A percentile compares a stretch with the other conserved stretches of the same genome.
Conservation (phyloP, 2,329 filamentous ascomycete species). For the Hymenoscyphus occultus region DNA sequence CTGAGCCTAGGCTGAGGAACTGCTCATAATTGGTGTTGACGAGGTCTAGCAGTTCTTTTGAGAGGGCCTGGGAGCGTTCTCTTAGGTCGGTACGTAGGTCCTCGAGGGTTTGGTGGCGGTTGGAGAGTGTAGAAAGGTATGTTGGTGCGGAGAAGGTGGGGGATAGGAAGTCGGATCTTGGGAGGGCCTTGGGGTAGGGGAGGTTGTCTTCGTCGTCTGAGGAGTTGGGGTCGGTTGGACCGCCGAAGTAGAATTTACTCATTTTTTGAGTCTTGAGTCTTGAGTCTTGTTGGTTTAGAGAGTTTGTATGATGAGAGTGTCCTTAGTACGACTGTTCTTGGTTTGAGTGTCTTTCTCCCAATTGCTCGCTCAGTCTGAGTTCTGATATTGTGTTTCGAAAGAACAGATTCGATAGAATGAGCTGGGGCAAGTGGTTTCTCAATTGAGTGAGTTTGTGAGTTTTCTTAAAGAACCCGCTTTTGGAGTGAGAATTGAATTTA, state of each 20-base stretch:
- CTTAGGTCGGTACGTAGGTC: slow-evolving; percentile 86
- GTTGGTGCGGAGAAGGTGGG: slow-evolving; percentile 72
- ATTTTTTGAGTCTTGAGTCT: slow-evolving; percentile 31
- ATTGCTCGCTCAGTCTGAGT: too few relatives aligned
- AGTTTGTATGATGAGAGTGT: too few relatives aligned
- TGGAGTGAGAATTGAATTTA: too few relatives aligned
- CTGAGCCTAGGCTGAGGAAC: slow-evolving; percentile 79
- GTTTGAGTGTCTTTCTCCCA: too few relatives aligned
- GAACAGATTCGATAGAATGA: too few relatives aligned
- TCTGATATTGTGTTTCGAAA: too few relatives aligned
- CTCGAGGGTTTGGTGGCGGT: slow-evolving; percentile 93
- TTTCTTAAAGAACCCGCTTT: too few relatives aligned
- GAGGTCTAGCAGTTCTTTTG: slow-evolving; percentile 84
- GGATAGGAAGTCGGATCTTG: slow-evolving; percentile 77
- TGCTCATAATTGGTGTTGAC: slow-evolving; percentile 95
- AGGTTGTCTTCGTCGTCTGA: slow-evolving; percentile 63
- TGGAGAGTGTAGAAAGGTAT: slow-evolving; percentile 79
- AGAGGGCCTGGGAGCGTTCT: slow-evolving; percentile 73
- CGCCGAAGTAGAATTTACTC: slow-evolving; percentile 48
- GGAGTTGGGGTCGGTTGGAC: slow-evolving; percentile 30
- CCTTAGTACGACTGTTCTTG: too few relatives aligned
- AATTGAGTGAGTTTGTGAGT: too few relatives aligned
- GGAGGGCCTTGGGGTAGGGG: slow-evolving; percentile 83
- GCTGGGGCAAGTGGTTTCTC: too few relatives aligned
- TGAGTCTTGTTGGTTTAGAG: background rate